phyloP scores from a whole-genome alignment of 192 early-diverging fungal species.

The Mortierella hygrophila region DNA sequence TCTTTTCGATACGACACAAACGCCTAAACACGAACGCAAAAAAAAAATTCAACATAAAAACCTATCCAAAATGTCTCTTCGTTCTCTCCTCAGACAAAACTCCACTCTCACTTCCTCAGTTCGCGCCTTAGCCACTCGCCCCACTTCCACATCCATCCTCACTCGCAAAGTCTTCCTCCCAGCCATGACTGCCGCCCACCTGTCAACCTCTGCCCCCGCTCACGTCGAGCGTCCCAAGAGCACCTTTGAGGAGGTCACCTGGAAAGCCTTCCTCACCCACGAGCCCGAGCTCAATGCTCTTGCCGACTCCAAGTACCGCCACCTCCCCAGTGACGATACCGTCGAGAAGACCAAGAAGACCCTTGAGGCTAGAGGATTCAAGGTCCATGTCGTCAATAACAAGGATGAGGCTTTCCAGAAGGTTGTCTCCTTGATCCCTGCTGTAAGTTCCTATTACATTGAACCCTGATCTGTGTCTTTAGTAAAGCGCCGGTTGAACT shows the following conservation, averaged over 20 bases:
- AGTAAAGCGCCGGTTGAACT: not conserved
- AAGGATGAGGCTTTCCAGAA: slow-evolving; percentile 32
- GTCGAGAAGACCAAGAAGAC: slow-evolving; percentile 18
- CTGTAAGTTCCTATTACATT: not conserved
- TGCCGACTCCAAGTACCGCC: slow-evolving; percentile 2
- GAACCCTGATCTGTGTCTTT: not conserved
- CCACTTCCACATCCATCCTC: not conserved
- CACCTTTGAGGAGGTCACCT: slow-evolving; percentile 26
- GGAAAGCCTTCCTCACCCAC: not conserved
- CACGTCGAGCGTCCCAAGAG: slow-evolving; percentile 8
- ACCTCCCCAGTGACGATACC: not conserved
- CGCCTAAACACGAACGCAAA: not conserved
- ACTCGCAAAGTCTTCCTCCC: not conserved
- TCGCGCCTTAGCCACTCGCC: not conserved
- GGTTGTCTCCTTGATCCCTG: slow-evolving; percentile 33
- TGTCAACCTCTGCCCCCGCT: not conserved
- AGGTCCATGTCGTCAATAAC: slow-evolving; percentile 35
- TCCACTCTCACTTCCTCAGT: not conserved
- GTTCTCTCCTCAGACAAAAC: not conserved
- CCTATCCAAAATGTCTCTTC: not conserved
- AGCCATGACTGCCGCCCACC: not conserved
- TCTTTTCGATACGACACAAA: not conserved
- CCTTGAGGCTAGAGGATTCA: slow-evolving; percentile 24
- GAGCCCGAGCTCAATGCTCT: not conserved
- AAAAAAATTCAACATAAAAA: not conserved